Evolutionary conservation across 352 stramenopile species (phyloP).

Genomic region (Phytophthora vignae): DNA sequence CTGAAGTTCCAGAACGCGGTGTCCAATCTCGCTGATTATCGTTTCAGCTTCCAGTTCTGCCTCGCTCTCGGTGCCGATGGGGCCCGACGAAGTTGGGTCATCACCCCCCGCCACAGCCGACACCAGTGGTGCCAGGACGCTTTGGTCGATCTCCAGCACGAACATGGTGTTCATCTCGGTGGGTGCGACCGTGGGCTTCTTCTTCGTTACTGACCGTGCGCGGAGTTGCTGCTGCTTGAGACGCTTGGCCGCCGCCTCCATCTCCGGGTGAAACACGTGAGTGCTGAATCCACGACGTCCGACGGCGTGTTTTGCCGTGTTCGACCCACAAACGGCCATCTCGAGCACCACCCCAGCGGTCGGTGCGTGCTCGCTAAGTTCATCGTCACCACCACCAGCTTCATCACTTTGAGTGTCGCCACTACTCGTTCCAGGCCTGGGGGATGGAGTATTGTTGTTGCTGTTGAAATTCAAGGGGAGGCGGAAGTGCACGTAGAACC

Average conservation of each 20-base stretch:
- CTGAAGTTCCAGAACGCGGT: constrained; percentile 65
- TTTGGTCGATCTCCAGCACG: constrained; percentile 55
- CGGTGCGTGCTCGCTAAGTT: neutral
- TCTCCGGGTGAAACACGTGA: constrained; percentile 59
- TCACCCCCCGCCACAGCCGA: constrained; percentile 17
- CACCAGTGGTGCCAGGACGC: constrained; percentile 21
- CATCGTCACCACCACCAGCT: constrained; percentile 11
- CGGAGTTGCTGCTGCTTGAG: constrained; percentile 51
- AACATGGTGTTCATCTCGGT: constrained; percentile 56
- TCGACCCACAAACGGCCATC: constrained; percentile 56
- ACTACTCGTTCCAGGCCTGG: constrained; percentile 1
- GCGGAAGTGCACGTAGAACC: constrained; percentile 73
- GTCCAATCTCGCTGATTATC: constrained; percentile 55
- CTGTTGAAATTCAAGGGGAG: constrained; percentile 29
- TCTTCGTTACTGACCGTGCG: constrained; percentile 41
- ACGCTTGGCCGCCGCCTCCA: constrained; percentile 44
- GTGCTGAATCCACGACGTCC: constrained; percentile 55
- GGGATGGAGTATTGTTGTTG: neutral
- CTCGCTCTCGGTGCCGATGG: constrained; percentile 28
- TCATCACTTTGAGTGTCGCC: constrained; percentile 20
- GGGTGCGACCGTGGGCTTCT: constrained; percentile 40
- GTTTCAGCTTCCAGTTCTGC: constrained; percentile 43
- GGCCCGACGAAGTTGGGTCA: neutral
- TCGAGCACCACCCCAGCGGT: constrained; percentile 47
- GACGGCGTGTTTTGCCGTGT: constrained; percentile 26